Evolutionary conservation across 208 protist genomes (phyloP), one percentile per base, ranked within the genome.

Genomic region (Crithidia sp.): DNA sequence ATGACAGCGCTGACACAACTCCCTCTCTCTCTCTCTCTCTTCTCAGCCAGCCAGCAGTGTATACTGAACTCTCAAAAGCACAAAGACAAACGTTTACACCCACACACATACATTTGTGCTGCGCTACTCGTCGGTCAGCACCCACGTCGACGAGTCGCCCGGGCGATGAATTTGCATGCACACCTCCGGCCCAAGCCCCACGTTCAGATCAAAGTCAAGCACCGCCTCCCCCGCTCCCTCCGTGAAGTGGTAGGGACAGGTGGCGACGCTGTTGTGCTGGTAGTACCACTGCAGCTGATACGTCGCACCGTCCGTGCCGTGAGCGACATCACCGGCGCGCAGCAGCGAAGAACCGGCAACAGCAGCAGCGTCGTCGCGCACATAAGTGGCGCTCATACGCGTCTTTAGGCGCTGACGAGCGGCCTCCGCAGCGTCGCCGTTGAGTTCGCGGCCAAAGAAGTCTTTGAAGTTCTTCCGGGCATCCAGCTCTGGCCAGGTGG

Each of bases 191-290:
- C 81, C 86, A 4, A 94, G 57, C 3, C 74, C 66, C 36, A 81
- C 62, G 36, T 83, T 81, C 36, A 76, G 67, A 10, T 80, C 83
- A 45, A 84, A 91, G 81, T 94, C 85, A 2, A 94, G 55, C 50
- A 81, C 76, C 13, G 70, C 47, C 59, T 82, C 57, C 9, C 87
- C 86, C 14, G 62, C 66, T 0, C 73, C 82, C 63, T 91, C 77
- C 4, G 89, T 82, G 62, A 94, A 89, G 44, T 91, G 81, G 55
- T 61, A 87, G 13, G 89, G 86, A n/a, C 87, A 78, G 19, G 80
- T 89, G 47, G 85, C 72, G 44, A 89, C 71, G 63, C 82, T 88
- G 43, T 72, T 64, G 39, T 85, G 85, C 28, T 41, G 37, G 67
- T 88, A 89, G 71, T 87, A 88, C 72, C 77, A 85, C 57, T 85